A percentile compares a stretch with the other conserved stretches of the same genome.
Conservation (phyloP, 306 rosid genomes). For the Acmispon strigosus region DNA sequence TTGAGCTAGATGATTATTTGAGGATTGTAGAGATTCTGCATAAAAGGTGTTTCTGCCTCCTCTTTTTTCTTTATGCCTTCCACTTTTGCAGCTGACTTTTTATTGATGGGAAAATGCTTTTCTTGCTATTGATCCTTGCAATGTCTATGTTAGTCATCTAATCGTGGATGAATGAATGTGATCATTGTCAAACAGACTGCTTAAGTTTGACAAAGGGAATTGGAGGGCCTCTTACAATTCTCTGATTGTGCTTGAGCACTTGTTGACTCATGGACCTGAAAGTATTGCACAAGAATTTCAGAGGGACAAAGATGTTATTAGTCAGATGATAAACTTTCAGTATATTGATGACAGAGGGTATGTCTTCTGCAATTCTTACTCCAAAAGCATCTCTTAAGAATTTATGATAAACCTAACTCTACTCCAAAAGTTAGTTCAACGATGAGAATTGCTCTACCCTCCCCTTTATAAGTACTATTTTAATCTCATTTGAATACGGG, state of each 20-base stretch:
- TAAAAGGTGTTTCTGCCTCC: conserved; percentile 23
- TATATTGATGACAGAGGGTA: conserved; percentile 63
- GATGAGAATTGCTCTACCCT: too few relatives aligned
- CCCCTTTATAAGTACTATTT: too few relatives aligned
- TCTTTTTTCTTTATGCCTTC: background rate
- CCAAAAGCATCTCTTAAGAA: background rate
- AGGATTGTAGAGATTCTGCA: conserved; percentile 40
- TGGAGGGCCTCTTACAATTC: conserved; percentile 76
- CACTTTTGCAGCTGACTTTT: background rate
- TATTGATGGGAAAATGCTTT: too few relatives aligned
- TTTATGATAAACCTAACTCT: too few relatives aligned
- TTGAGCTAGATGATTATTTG: conserved; percentile 61
- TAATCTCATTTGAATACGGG: too few relatives aligned
- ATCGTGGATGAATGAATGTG: background rate
- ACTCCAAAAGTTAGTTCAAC: too few relatives aligned
- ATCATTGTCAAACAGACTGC: conserved; percentile 35
- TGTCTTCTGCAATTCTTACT: background rate
- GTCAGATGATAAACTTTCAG: conserved; percentile 50
- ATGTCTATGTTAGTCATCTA: background rate
- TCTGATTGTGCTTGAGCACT: conserved; percentile 53
- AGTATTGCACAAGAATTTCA: conserved; percentile 63
- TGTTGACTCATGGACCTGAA: conserved; percentile 76
- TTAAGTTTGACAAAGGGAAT: conserved; percentile 57
- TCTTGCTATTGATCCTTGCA: background rate
- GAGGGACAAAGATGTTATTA: conserved; percentile 42